Evolutionary conservation across 306 rosid genomes (phyloP).

Genomic region (Acmispon strigosus): DNA sequence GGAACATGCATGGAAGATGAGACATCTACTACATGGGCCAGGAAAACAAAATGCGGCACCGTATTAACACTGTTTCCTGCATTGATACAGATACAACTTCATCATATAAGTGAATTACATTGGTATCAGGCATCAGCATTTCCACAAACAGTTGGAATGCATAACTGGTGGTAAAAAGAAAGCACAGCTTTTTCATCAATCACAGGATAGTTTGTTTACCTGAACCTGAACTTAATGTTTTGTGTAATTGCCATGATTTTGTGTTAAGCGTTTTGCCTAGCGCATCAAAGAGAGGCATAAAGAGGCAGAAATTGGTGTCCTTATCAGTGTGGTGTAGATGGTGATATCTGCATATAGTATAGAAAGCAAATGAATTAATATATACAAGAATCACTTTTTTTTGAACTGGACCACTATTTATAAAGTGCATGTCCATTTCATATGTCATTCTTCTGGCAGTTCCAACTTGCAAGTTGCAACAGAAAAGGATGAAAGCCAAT

Average conservation of each 20-base stretch:
- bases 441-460: neutral
- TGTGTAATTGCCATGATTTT: conserved; percentile 71
- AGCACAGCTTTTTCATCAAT: neutral
- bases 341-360: conserved; percentile 62
- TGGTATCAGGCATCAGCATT: neutral
- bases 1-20: conserved; percentile 51
- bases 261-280: conserved; percentile 62
- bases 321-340: conserved; percentile 67
- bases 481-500: neutral
- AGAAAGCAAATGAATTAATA: neutral
- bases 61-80: conserved; percentile 39
- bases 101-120: neutral
- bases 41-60: conserved; percentile 83
- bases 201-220: conserved; percentile 37
- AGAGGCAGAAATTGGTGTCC: conserved; percentile 88
- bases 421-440: neutral
- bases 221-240: conserved; percentile 40
- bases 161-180: neutral
- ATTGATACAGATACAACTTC: neutral
- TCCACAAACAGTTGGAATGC: neutral
- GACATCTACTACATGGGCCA: conserved; percentile 85
- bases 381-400: too few species aligned
- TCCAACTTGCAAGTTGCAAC: conserved; percentile 13
- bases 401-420: conserved; percentile 8
- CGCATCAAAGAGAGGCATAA: conserved; percentile 91